Base-by-base conservation (phyloP, 179 eudicot genomes). In the Vitellaria paradoxa region DNA sequence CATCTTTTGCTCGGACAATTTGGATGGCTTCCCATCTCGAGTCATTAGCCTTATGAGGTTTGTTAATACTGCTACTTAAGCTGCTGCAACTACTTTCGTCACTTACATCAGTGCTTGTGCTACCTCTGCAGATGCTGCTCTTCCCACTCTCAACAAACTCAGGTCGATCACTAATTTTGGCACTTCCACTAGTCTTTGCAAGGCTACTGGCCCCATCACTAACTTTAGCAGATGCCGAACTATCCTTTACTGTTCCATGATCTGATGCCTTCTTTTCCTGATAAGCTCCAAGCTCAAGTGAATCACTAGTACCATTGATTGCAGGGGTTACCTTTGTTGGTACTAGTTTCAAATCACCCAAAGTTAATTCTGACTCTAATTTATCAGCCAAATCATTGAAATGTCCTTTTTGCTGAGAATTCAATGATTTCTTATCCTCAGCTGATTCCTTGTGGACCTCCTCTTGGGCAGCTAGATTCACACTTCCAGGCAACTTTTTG, bases 71-170 rank as follows among this genome's bases (percentile, higher is more conserved):
- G 81, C 90, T 93, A 82, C 94, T 91, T 56, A 91, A 86, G 82
- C 93, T 93, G 85, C 98, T 93, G 81, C 92, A 89, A 53, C 90
- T 83, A 85, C 98, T 93, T 78, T 93, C 98, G 78, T 91, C 98
- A 70, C 98, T 93, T 74, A 93, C 81, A 60, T 93, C 97, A 65
- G 89, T 93, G 83, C 97, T 83, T 30, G 94, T 89, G 81, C 98
- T 93, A 60, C 89, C 91, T 82, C 98, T 85, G 76, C 90, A 90
- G 78, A 90, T 72, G 78, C 97, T 90, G 76, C 89, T 88, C 82
- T 91, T 93, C 17, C 94, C 94, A 69, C 94, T 91, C 78, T 89
- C 96, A 37, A 85, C 85, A 69, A 89, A 82, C 42, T 88, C 92
- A 52, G 76, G 87, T 23, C 79, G 86, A 8, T 89, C 92, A 24